Evolutionary conservation across 2,329 filamentous ascomycete species (phyloP), one percentile per base, ranked within the genome.

Genomic region (Diaporthe capsici): DNA sequence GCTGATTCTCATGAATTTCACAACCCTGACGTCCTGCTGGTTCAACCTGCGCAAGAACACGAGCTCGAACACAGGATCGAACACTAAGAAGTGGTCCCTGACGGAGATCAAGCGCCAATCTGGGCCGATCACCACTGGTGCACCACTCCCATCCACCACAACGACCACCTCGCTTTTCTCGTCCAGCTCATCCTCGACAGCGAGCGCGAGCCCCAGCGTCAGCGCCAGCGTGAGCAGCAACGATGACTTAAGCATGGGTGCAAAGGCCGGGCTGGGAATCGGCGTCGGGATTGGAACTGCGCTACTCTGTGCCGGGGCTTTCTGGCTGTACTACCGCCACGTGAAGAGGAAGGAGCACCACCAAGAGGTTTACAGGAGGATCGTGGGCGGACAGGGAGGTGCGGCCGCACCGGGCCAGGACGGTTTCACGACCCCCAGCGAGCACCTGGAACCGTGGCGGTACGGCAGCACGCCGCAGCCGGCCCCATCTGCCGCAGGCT

Each of bases 281-380:
- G 71, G 71, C 34, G 28, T 72, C 15, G 71, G 71, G 42, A 49
- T 72, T 20, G 71, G 20, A 10, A 61, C 71, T 10, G 37, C 71
- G 34, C 22, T 53, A 22, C 5, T 72, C 42, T 72, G 71, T 10
- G 42, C 44, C 1, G 71, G 71, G 25, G 34, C 49, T 2, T 51
- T 72, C 57, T 72, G 71, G 55, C 58, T 60, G 44, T 72, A 72
- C 58, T 61, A 72, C 31, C 71, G 71, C 15, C 57, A 72, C 47
- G 9, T 72, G 57, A 72, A 61, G 71, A 37, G 22, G 10, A 72
- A 61, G 51, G 55, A 72, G 58, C 71, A 72, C 22, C 55, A 72
- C 44, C 42, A 51, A 42, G 71, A 72, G 55, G 71, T 72, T 22
- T 72, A 72, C 25, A 72, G 71, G 44, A 51, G 58, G 51, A 51